Base-by-base conservation (phyloP, 2,329 filamentous ascomycete species). In the Periconia sp. region DNA sequence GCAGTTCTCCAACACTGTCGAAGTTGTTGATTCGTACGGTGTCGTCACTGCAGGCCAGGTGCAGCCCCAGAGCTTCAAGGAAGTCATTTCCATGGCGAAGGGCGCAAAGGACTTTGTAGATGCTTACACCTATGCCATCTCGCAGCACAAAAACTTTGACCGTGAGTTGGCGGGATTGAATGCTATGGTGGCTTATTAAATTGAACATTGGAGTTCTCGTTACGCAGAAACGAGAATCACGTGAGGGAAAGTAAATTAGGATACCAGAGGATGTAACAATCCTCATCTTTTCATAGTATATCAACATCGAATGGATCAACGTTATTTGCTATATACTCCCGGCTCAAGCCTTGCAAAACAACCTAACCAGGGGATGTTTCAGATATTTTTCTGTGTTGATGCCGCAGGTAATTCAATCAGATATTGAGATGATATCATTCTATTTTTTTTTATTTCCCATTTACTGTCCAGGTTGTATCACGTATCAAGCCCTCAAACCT, bases 121-220 rank as follows among this genome's bases (percentile, higher is more conserved):
- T 60, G 82, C 85, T 61, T 92, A 91, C 75, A 83, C 86, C 44
- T 87, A 80, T 64, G 80, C 84, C 15, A 85, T 94, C 50, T 83
- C 85, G 19, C 82, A 85, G 75, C 90, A 94, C 68, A 82, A 86
- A 65, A 89, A 89, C 69, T 95, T 85, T 75, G 79, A 86, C 49
- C 79, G 91, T 19, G 90, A 95, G 79, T 55, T 89, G 69, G 85
- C 89, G 58, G 90, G 90, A 0, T 72, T 93, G 62, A 82, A 76
- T 49, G 72, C 76, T 2, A 81, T 84, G 78, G 82, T 93, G 53
- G 88, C 89, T 1, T 93, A 87, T 64, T 92, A 84, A 45, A 41
- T 37, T 37, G 33, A 14, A 33, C 8, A 33, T 33, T 7, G 31
- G 31, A 37, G 13, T 27, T 27, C 23, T 8, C 23, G 8, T 27